Percentiles rank a stretch among this genome's conserved stretches.
Evolutionary conservation across 495 filamentous ascomycete genomes (phyloP).

Genomic region (Chaetomium tenue): DNA sequence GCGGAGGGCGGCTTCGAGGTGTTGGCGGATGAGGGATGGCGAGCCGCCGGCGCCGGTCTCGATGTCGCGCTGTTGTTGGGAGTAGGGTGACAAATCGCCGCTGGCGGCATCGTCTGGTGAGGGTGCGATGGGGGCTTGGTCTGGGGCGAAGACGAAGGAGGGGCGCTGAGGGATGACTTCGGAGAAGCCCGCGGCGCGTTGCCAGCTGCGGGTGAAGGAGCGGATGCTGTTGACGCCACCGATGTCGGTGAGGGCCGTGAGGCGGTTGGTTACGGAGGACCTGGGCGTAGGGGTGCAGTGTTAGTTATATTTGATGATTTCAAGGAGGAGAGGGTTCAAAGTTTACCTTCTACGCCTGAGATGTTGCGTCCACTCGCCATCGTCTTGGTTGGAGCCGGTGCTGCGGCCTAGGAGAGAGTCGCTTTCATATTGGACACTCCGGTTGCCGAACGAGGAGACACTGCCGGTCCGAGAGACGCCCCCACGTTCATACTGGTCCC

Average conservation of each 20-base stretch:
- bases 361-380: conserved; percentile 38
- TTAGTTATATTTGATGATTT: conserved; percentile 15
- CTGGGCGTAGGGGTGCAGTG: conserved; percentile 31
- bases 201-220: conserved; percentile 93
- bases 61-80: conserved; percentile 32
- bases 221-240: conserved; percentile 92
- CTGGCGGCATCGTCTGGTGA: conserved; percentile 9
- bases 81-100: conserved; percentile 36
- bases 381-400: conserved; percentile 29
- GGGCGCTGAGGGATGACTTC: conserved; percentile 77
- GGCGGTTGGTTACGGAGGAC: conserved; percentile 72
- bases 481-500: conserved; percentile 50
- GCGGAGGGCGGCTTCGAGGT: conserved; percentile 36
- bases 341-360: conserved; percentile 45
- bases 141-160: conserved; percentile 61
- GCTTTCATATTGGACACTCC: conserved; percentile 40
- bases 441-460: conserved; percentile 36
- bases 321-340: background rate
- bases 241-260: conserved; percentile 67
- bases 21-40: conserved; percentile 43
- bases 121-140: conserved; percentile 38
- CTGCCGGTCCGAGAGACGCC: conserved; percentile 40
- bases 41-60: conserved; percentile 32
- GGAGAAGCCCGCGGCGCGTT: conserved; percentile 81
- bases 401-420: conserved; percentile 44